phyloP scores from a whole-genome alignment of 371 early-diverging fungal genomes.

The Syncephalastrum racemosum region DNA sequence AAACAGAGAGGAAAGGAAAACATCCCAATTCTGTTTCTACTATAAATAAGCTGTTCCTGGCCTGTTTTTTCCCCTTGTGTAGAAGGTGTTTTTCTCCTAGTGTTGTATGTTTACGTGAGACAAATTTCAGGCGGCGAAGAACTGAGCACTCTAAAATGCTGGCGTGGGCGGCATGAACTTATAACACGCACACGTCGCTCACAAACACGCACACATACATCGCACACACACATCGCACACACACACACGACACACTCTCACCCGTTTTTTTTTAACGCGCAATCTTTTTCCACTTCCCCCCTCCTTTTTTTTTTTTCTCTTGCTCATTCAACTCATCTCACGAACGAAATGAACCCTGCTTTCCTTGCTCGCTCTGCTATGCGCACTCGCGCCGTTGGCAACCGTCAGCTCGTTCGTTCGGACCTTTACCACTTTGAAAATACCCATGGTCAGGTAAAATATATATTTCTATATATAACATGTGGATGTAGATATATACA shows the following conservation, averaged over 20 bases:
- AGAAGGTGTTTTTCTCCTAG: too few species aligned
- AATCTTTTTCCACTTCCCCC: not conserved
- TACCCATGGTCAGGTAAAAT: slow-evolving; percentile 42
- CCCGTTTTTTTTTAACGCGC: not conserved
- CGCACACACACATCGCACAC: not conserved
- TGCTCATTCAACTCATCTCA: not conserved
- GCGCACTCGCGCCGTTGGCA: slow-evolving; percentile 32
- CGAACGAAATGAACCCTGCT: slow-evolving; percentile 35
- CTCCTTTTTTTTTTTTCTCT: slow-evolving; percentile 3
- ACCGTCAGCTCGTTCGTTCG: slow-evolving; percentile 46
- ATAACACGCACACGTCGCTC: too few species aligned
- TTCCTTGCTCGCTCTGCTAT: slow-evolving; percentile 50
- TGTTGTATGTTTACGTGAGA: too few species aligned
- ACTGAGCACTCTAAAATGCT: too few species aligned
- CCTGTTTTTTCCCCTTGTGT: too few species aligned
- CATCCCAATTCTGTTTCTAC: too few species aligned
- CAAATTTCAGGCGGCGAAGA: too few species aligned
- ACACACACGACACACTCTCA: slow-evolving; percentile 6
- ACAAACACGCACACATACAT: not conserved
- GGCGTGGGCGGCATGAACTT: too few species aligned
- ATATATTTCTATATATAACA: too few species aligned
- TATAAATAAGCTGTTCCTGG: too few species aligned
- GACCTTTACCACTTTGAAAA: slow-evolving; percentile 55
- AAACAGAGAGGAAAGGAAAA: too few species aligned
- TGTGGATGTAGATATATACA: too few species aligned